These are phyloP conservation scores for Brassica juncea DNA, from an alignment of 345 rosid species.

Conservation along the genomic window DNA sequence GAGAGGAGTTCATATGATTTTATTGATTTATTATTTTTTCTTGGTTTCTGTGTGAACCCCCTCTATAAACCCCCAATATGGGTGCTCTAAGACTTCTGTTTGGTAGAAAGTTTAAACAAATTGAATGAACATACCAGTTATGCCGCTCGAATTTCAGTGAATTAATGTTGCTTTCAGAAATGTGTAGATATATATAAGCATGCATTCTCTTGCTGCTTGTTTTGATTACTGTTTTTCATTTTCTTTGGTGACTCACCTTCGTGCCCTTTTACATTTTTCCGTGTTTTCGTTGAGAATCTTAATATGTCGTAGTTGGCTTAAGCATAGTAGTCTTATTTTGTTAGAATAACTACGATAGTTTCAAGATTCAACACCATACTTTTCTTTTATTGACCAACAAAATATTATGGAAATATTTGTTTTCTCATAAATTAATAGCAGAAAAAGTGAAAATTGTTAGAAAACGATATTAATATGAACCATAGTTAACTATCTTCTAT, in stretches of 20 bases:
- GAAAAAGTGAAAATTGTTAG: background rate
- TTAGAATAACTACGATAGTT: too few species aligned
- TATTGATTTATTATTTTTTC: too few species aligned
- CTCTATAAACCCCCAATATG: too few species aligned
- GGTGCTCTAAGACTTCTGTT: background rate
- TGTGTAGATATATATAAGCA: background rate
- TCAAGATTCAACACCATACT: too few species aligned
- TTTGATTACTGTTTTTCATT: background rate
- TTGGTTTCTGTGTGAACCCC: too few species aligned
- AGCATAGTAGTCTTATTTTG: too few species aligned
- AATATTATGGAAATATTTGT: background rate
- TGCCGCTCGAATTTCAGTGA: background rate
- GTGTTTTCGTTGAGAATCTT: too few species aligned
- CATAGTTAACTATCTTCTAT: background rate
- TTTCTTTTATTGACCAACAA: background rate
- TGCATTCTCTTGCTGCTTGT: conserved; percentile 9
- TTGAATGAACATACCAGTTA: background rate
- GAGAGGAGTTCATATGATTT: too few species aligned
- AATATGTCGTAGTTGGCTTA: too few species aligned
- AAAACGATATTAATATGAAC: too few species aligned
- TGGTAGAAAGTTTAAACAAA: background rate
- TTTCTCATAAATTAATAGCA: background rate
- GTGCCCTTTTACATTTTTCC: too few species aligned
- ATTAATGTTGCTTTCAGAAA: conserved; percentile 10
- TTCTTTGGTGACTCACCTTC: background rate